phyloP scores from a whole-genome alignment of 768 basidiomycete species.

The Xerocomellus amylosporus region DNA sequence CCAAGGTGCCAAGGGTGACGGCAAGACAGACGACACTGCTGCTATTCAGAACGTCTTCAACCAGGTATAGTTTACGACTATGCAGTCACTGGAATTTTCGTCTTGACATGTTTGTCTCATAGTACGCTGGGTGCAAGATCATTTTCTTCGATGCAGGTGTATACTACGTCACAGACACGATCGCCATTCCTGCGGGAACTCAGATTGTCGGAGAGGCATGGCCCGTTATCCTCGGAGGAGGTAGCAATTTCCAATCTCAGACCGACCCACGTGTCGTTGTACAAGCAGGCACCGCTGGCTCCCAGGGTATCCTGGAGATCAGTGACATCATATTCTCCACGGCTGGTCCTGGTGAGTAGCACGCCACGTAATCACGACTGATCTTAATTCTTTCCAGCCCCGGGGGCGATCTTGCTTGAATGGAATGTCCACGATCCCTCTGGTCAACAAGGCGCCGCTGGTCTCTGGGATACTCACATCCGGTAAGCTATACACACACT shows the following conservation, averaged over 20 bases:
- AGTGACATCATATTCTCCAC: slow-evolving; percentile 62
- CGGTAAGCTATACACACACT: slow-evolving; percentile 13
- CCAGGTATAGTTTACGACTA: slow-evolving; percentile 35
- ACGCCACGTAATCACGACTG: neutral
- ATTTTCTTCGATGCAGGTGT: slow-evolving; percentile 75
- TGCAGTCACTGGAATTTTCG: neutral
- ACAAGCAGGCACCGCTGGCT: slow-evolving; percentile 41
- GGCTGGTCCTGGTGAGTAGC: slow-evolving; percentile 40
- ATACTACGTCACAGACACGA: slow-evolving; percentile 46
- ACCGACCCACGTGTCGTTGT: slow-evolving; percentile 40
- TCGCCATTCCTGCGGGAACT: slow-evolving; percentile 45
- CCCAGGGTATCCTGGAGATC: slow-evolving; percentile 58
- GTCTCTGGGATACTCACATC: slow-evolving; percentile 50
- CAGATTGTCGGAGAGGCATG: slow-evolving; percentile 52
- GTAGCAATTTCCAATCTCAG: slow-evolving; percentile 40
- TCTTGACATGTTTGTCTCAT: neutral
- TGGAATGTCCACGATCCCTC: slow-evolving; percentile 61
- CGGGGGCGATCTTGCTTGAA: slow-evolving; percentile 49
- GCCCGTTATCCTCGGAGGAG: slow-evolving; percentile 45
- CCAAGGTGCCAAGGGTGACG: slow-evolving; percentile 72
- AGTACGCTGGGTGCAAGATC: slow-evolving; percentile 74
- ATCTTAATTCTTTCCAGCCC: slow-evolving; percentile 21
- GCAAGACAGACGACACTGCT: slow-evolving; percentile 68
- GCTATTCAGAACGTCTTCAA: slow-evolving; percentile 59
- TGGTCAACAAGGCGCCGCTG: slow-evolving; percentile 50